Evolutionary conservation across 1,284 basidiomycete species (phyloP).

Genomic region (Pascua guehoae): DNA sequence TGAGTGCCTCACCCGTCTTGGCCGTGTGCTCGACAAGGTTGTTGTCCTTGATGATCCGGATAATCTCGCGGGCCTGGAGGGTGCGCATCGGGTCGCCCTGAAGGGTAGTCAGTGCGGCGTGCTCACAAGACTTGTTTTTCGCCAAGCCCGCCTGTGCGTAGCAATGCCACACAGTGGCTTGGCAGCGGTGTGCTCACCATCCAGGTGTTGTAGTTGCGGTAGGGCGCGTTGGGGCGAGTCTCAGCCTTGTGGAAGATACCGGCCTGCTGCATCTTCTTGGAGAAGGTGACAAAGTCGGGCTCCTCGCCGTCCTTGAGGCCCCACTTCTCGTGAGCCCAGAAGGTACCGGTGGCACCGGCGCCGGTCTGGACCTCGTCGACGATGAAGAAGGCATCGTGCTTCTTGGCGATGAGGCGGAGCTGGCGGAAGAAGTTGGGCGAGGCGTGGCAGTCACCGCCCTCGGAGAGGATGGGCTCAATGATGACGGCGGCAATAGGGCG

Average conservation of each 20-base stretch:
- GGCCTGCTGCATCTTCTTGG: conserved; percentile 54
- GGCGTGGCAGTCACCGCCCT: conserved; percentile 58
- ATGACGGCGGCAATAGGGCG: conserved; percentile 56
- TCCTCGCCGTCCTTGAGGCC: conserved; percentile 47
- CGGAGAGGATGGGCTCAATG: conserved; percentile 57
- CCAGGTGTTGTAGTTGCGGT: conserved; percentile 51
- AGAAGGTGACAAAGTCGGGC: conserved; percentile 57
- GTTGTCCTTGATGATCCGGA: conserved; percentile 51
- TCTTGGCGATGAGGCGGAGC: conserved; percentile 52
- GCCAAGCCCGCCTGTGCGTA: too few species aligned
- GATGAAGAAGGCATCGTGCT: conserved; percentile 56
- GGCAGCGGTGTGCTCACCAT: conserved; percentile 12
- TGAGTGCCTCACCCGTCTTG: conserved; percentile 46
- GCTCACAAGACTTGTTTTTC: too few species aligned
- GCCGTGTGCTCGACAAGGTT: conserved; percentile 47
- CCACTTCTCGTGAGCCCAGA: conserved; percentile 60
- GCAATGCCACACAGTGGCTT: too few species aligned
- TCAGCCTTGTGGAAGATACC: conserved; percentile 55
- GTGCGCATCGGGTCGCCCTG: conserved; percentile 53
- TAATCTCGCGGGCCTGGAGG: conserved; percentile 54
- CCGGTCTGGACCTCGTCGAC: conserved; percentile 57
- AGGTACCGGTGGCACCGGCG: conserved; percentile 55
- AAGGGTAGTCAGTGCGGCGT: too few species aligned
- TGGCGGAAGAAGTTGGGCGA: conserved; percentile 54
- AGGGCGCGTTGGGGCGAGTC: conserved; percentile 52